phyloP scores from a whole-genome alignment of 2,329 filamentous ascomycete genomes.

The Penicillium brasilianum region DNA sequence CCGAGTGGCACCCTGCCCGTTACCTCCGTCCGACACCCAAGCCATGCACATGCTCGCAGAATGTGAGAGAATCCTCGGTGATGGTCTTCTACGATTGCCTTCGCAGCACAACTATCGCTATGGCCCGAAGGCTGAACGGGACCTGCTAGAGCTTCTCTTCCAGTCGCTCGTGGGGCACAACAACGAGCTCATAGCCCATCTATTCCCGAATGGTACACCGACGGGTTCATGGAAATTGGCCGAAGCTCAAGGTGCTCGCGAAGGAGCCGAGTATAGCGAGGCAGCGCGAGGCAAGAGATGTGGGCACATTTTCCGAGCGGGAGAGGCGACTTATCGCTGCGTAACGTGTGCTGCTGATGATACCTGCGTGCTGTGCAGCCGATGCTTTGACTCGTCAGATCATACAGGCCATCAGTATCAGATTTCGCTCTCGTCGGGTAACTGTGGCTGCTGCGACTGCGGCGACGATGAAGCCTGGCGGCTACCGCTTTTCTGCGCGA shows the following conservation, averaged over 20 bases:
- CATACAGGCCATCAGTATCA: slow-evolving; percentile 92
- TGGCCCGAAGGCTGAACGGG: slow-evolving; percentile 69
- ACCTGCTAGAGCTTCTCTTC: slow-evolving; percentile 81
- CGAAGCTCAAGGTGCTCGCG: slow-evolving; percentile 87
- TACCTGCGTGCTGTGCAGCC: slow-evolving; percentile 91
- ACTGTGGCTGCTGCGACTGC: slow-evolving; percentile 96
- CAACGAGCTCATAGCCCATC: slow-evolving; percentile 72
- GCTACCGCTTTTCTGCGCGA: slow-evolving; percentile 81
- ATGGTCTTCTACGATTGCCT: slow-evolving; percentile 79
- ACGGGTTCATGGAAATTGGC: slow-evolving; percentile 73
- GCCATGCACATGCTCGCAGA: slow-evolving; percentile 50
- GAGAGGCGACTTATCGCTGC: slow-evolving; percentile 93
- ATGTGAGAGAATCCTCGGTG: slow-evolving; percentile 79
- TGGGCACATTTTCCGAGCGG: slow-evolving; percentile 94
- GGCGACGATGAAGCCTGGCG: slow-evolving; percentile 95
- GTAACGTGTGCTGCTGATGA: slow-evolving; percentile 93
- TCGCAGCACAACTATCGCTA: slow-evolving; percentile 76
- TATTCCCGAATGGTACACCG: slow-evolving; percentile 80
- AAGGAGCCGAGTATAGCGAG: slow-evolving; percentile 93
- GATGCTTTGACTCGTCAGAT: slow-evolving; percentile 94
- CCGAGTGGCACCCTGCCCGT: slow-evolving; percentile 34
- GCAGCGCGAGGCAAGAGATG: slow-evolving; percentile 90
- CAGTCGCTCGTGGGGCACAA: slow-evolving; percentile 80
- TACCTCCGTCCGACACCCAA: slow-evolving; percentile 31
- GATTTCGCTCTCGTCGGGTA: slow-evolving; percentile 84